Conservation (phyloP, 202 grass and related monocot species). For the Brachypodium distachyon region DNA sequence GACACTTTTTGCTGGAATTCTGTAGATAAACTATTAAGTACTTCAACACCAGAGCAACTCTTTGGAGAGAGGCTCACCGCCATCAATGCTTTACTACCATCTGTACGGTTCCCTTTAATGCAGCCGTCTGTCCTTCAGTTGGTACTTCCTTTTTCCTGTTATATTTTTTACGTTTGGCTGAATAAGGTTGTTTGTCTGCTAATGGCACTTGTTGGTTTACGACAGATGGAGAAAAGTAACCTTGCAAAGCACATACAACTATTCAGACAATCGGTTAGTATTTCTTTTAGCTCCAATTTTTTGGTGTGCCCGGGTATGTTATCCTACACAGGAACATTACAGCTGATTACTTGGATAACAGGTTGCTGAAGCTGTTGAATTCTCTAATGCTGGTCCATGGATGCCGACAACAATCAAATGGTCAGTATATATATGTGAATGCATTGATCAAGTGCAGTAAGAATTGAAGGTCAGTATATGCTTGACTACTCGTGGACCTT, state of each 20-base stretch:
- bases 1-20: conserved; percentile 50
- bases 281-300: neutral
- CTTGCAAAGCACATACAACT: conserved; percentile 49
- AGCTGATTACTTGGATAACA: conserved; percentile 19
- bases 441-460: conserved; percentile 5
- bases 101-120: conserved; percentile 91
- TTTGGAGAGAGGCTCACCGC: conserved; percentile 62
- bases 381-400: conserved; percentile 28
- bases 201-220: conserved; percentile 5
- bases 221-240: conserved; percentile 75
- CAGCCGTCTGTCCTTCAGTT: conserved; percentile 37
- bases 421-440: conserved; percentile 38
- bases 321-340: neutral
- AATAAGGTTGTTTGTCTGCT: conserved; percentile 1
- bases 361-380: conserved; percentile 74
- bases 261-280: conserved; percentile 64
- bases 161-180: neutral
- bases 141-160: conserved; percentile 37
- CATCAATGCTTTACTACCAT: conserved; percentile 55
- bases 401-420: conserved; percentile 31
- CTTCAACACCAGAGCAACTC: conserved; percentile 46
- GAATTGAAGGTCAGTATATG: neutral
- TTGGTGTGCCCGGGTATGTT: neutral
- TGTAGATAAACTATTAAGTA: conserved; percentile 60
- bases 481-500: conserved; percentile 11